Evolutionary conservation across 1,284 basidiomycete genomes (phyloP).

Genomic region (Puccinia polysora): DNA sequence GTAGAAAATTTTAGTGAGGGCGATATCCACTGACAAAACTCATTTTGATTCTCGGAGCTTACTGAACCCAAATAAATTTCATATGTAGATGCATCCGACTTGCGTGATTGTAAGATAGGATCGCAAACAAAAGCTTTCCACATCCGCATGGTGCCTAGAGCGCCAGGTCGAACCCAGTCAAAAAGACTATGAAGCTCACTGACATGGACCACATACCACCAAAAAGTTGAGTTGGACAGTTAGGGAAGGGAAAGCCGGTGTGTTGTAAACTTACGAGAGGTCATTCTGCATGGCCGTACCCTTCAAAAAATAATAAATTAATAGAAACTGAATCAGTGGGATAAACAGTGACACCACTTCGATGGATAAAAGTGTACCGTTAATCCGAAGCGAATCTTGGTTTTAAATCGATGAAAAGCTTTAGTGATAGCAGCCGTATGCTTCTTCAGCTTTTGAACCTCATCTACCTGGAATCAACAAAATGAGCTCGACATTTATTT

Average conservation of each 20-base stretch:
- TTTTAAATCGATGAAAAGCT: conserved; percentile 31
- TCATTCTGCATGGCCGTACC: conserved; percentile 41
- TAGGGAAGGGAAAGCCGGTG: background rate
- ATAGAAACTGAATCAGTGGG: background rate
- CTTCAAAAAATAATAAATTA: background rate
- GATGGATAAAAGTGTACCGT: conserved; percentile 7
- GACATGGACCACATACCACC: background rate
- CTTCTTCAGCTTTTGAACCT: conserved; percentile 32
- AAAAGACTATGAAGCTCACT: conserved; percentile 41
- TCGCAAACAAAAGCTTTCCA: conserved; percentile 38
- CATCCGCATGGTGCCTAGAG: conserved; percentile 26
- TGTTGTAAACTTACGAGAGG: conserved; percentile 13
- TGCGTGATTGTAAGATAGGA: conserved; percentile 24
- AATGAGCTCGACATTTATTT: background rate
- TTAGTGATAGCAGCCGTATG: background rate
- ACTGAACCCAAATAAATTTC: conserved; percentile 26
- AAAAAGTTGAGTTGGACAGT: background rate
- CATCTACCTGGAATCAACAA: conserved; percentile 30
- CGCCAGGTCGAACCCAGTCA: conserved; percentile 38
- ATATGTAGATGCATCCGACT: conserved; percentile 31
- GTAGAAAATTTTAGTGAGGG: background rate
- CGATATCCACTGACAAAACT: background rate
- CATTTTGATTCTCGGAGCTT: background rate
- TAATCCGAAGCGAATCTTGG: conserved; percentile 38
- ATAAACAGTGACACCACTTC: background rate